Evolutionary conservation across 2,329 filamentous ascomycete species (phyloP).

Genomic region (Pseudogymnoascus sp.): DNA sequence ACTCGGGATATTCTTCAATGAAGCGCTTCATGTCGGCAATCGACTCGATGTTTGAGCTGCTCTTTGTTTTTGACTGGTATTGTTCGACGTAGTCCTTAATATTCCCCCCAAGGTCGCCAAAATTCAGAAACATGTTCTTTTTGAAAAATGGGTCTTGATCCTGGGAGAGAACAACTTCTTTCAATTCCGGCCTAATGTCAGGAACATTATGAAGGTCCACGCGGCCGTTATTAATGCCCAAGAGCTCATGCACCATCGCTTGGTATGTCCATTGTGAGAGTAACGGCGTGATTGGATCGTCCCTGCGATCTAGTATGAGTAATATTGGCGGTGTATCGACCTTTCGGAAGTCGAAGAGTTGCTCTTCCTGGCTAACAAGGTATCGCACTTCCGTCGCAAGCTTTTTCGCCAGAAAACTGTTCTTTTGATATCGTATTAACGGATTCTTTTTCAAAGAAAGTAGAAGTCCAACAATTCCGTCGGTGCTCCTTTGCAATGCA

Average conservation of each 20-base stretch:
- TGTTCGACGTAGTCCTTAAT: conserved; percentile 99
- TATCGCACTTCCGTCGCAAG: conserved; percentile 88
- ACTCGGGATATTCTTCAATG: conserved; percentile 97
- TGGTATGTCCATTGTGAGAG: conserved; percentile 99
- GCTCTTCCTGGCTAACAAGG: conserved; percentile 89
- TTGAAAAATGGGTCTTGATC: conserved; percentile 98
- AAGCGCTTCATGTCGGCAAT: conserved; percentile 99
- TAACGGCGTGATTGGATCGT: conserved; percentile 90
- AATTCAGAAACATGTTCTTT: conserved; percentile 99
- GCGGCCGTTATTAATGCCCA: conserved; percentile 91
- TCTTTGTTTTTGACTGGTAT: conserved; percentile 97
- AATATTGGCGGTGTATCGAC: conserved; percentile 92
- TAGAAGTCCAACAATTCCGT: conserved; percentile 77
- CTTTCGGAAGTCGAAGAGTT: conserved; percentile 92
- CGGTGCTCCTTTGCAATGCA: conserved; percentile 75
- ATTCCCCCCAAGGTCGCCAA: conserved; percentile 88
- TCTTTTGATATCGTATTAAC: conserved; percentile 86
- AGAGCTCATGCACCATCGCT: conserved; percentile 96
- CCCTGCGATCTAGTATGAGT: conserved; percentile 81
- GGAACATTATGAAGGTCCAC: conserved; percentile 81
- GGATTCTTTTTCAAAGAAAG: conserved; percentile 95
- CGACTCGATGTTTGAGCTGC: conserved; percentile 90
- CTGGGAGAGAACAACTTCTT: conserved; percentile 89
- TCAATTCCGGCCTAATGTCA: conserved; percentile 78
- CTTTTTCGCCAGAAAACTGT: conserved; percentile 85